Evolutionary conservation across 192 early-diverging fungal species (phyloP).

Genomic region (Podila clonocystis): DNA sequence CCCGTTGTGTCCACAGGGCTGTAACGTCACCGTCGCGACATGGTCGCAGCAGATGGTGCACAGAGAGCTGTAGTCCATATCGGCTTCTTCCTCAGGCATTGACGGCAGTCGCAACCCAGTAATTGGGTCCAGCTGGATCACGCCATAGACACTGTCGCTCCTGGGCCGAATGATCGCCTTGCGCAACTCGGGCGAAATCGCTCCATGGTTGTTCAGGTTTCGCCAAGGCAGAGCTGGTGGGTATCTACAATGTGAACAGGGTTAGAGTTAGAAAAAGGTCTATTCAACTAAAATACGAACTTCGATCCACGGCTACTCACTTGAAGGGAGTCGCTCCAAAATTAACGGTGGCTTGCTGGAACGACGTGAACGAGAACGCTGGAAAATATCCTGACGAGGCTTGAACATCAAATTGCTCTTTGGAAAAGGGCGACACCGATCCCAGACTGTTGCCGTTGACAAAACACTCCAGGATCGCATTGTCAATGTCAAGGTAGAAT

Average conservation of each 20-base stretch:
- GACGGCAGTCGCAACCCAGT: slow-evolving; percentile 24
- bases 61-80: slow-evolving; percentile 42
- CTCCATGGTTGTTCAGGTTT: slow-evolving; percentile 45
- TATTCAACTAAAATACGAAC: too few relatives aligned
- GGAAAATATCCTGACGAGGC: slow-evolving; percentile 66
- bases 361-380: slow-evolving; percentile 76
- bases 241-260: too few relatives aligned
- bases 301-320: slow-evolving; percentile 8
- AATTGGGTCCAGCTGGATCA: slow-evolving; percentile 31
- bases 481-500: slow-evolving; percentile 72
- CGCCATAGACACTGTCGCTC: slow-evolving; percentile 51
- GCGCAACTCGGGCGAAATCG: slow-evolving; percentile 36
- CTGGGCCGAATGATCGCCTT: slow-evolving; percentile 47
- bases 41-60: slow-evolving; percentile 62
- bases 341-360: slow-evolving; percentile 73
- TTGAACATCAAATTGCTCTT: slow-evolving; percentile 45
- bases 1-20: slow-evolving; percentile 60
- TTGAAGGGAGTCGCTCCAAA: slow-evolving; percentile 69
- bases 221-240: slow-evolving; percentile 47
- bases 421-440: slow-evolving; percentile 51
- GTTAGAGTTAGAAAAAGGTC: too few relatives aligned
- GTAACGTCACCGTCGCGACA: slow-evolving; percentile 49
- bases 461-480: slow-evolving; percentile 66
- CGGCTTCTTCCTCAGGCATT: slow-evolving; percentile 34
- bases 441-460: slow-evolving; percentile 77